phyloP scores from a whole-genome alignment of 1,139 yeast species.

The Saccharomycopsis crataegensis region DNA sequence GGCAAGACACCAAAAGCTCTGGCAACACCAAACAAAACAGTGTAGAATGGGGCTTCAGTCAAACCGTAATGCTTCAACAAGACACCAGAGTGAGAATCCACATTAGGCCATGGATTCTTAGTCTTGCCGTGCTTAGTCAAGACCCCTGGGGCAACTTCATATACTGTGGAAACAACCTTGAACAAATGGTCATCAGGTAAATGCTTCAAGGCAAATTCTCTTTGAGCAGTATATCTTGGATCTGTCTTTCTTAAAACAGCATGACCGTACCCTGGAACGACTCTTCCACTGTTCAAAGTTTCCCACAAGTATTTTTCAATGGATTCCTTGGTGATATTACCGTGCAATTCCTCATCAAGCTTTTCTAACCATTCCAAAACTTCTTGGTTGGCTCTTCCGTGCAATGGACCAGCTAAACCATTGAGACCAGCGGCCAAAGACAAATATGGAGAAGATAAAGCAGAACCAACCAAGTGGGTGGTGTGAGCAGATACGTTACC shows the following conservation, averaged over 20 bases:
- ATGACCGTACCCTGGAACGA: slow-evolving; percentile 40
- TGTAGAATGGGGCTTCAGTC: slow-evolving; percentile 47
- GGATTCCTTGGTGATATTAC: slow-evolving; percentile 4
- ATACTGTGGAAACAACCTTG: slow-evolving; percentile 29
- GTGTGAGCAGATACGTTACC: slow-evolving; percentile 41
- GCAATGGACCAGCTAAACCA: slow-evolving; percentile 40
- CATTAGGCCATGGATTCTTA: slow-evolving; percentile 60
- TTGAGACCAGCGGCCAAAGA: slow-evolving; percentile 36
- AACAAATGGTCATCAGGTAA: slow-evolving; percentile 29
- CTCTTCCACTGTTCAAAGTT: slow-evolving; percentile 35
- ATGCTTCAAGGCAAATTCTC: slow-evolving; percentile 29
- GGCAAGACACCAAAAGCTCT: slow-evolving; percentile 52
- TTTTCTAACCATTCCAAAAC: slow-evolving; percentile 22
- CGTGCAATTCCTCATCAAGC: neutral
- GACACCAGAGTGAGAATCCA: slow-evolving; percentile 53
- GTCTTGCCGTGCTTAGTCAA: slow-evolving; percentile 53
- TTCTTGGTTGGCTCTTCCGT: slow-evolving; percentile 40
- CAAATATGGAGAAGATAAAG: slow-evolving; percentile 34
- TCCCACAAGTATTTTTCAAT: slow-evolving; percentile 34
- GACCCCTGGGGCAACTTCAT: slow-evolving; percentile 47
- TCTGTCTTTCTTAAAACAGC: slow-evolving; percentile 39
- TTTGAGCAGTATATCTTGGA: slow-evolving; percentile 34
- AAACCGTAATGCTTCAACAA: slow-evolving; percentile 53
- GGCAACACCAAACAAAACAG: slow-evolving; percentile 53
- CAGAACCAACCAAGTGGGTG: slow-evolving; percentile 37